Percentiles rank a stretch among this genome's conserved stretches.
Conservation (phyloP, 2,329 filamentous ascomycete species). For the Aureobasidium sp. region DNA sequence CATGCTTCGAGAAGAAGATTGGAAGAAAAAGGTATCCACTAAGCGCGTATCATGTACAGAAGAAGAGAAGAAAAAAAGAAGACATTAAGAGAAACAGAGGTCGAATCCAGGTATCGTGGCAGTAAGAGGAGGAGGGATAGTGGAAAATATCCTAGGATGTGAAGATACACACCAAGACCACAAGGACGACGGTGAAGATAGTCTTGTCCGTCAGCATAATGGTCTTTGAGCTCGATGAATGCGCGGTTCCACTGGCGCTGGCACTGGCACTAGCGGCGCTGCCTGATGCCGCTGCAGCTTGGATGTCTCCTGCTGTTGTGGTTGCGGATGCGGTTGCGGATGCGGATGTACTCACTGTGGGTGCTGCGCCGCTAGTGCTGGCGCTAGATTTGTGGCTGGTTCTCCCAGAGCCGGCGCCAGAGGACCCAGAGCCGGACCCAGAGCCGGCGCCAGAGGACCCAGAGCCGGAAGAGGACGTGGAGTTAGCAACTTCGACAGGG, state of each 20-base stretch:
- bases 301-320: neutral
- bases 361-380: neutral
- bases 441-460: neutral
- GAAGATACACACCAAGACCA: neutral
- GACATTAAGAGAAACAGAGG: neutral
- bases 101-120: neutral
- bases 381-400: neutral
- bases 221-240: neutral
- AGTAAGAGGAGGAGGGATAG: neutral
- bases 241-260: neutral
- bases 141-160: constrained; percentile 2
- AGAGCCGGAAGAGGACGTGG: neutral
- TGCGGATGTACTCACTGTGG: neutral
- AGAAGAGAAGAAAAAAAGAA: neutral
- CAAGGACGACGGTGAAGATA: neutral
- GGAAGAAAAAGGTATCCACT: neutral
- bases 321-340: neutral
- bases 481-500: neutral
- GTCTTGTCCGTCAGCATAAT: constrained; percentile 2
- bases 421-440: neutral
- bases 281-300: constrained; percentile 1
- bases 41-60: constrained; percentile 1
- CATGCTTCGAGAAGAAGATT: neutral
- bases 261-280: neutral
- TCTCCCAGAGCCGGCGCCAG: neutral